Conservation (phyloP, 2,329 filamentous ascomycete species). For the Colletotrichum cuscutae region DNA sequence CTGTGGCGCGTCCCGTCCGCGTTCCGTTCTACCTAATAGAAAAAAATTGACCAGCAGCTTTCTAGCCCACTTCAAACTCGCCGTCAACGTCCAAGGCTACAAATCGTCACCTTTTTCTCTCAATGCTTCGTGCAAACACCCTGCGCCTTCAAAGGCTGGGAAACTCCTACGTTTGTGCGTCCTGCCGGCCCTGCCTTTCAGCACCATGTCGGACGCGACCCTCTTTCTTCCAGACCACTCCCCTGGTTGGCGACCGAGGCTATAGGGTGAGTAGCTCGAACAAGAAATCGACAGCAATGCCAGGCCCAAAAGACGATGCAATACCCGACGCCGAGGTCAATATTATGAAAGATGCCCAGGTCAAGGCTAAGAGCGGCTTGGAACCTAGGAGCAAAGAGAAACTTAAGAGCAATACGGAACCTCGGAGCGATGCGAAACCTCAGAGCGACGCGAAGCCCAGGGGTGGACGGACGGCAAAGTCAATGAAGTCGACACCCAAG, state of each 20-base stretch:
- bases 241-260: constrained; percentile 3
- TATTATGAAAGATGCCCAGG: neutral
- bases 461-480: neutral
- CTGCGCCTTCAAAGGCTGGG: constrained; percentile 41
- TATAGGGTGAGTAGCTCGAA: constrained; percentile 1
- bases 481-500: neutral
- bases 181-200: constrained; percentile 35
- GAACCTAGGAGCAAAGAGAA: neutral
- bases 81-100: constrained; percentile 8
- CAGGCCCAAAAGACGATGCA: neutral
- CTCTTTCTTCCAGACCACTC: neutral
- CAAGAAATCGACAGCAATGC: neutral
- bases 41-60: constrained; percentile 9
- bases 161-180: constrained; percentile 41
- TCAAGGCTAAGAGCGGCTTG: neutral
- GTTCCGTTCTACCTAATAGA: neutral
- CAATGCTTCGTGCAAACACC: constrained; percentile 48
- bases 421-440: neutral
- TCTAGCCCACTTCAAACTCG: neutral
- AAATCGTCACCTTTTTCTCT: constrained; percentile 24
- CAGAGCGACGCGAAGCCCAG: neutral
- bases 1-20: constrained; percentile 6
- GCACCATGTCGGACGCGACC: constrained; percentile 14
- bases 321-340: neutral
- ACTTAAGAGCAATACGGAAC: neutral